phyloP scores from a whole-genome alignment of 805 yeast genomes.

The Yamadazyma ubonensis region DNA sequence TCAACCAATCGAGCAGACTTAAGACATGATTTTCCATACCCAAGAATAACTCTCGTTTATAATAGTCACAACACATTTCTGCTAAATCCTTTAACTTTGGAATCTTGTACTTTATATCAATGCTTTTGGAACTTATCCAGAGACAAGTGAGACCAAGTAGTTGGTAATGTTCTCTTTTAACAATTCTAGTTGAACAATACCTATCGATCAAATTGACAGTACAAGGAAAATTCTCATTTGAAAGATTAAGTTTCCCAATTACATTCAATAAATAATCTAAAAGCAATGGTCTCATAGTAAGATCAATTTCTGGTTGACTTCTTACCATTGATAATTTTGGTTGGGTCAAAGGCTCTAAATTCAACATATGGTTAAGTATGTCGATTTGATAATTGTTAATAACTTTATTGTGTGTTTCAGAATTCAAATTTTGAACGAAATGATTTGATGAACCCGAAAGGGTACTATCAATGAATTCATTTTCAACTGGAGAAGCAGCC shows the following conservation, averaged over 20 bases:
- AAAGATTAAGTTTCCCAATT: conserved; percentile 38
- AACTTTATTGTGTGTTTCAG: conserved; percentile 40
- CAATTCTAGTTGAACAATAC: conserved; percentile 43
- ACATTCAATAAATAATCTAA: conserved; percentile 46
- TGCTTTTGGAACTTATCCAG: conserved; percentile 46
- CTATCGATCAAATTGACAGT: conserved; percentile 46
- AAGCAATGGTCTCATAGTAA: conserved; percentile 43
- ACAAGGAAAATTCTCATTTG: conserved; percentile 42
- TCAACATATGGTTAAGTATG: conserved; percentile 34
- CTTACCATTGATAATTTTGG: conserved; percentile 38
- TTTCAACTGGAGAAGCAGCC: too few relatives aligned
- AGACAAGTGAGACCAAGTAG: conserved; percentile 43
- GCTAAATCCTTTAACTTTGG: conserved; percentile 53
- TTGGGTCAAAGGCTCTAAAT: conserved; percentile 27
- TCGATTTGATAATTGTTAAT: conserved; percentile 48
- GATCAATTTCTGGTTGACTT: conserved; percentile 46
- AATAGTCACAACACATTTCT: conserved; percentile 57
- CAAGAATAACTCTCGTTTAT: conserved; percentile 53
- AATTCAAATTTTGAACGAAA: too few relatives aligned
- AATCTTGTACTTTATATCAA: conserved; percentile 56
- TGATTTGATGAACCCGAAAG: too few relatives aligned
- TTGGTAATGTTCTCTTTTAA: conserved; percentile 46
- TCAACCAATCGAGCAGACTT: conserved; percentile 65
- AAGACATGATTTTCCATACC: conserved; percentile 70
- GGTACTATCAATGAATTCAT: too few relatives aligned